phyloP scores from a whole-genome alignment of 2,329 filamentous ascomycete species.

The Sporothrix humicola region DNA sequence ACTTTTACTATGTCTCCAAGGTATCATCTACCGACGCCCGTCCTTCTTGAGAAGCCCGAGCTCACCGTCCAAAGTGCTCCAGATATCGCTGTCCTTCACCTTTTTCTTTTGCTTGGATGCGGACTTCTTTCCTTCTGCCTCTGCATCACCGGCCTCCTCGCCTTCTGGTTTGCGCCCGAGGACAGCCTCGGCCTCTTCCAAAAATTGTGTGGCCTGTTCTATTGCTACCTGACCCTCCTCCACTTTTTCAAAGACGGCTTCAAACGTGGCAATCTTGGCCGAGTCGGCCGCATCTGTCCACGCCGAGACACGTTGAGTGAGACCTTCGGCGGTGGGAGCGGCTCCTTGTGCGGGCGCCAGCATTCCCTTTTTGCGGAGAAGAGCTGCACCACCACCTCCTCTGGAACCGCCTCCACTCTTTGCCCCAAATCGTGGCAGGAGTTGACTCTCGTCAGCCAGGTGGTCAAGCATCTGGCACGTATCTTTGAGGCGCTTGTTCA shows the following conservation, averaged over 20 bases:
- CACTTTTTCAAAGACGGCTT: conserved; percentile 63
- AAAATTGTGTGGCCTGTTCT: conserved; percentile 56
- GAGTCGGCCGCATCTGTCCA: conserved; percentile 67
- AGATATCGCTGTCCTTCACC: conserved; percentile 50
- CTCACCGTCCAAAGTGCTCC: conserved; percentile 59
- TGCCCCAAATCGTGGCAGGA: conserved; percentile 60
- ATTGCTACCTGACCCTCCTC: conserved; percentile 64
- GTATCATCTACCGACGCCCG: neutral
- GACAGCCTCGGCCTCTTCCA: conserved; percentile 58
- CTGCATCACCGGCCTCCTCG: conserved; percentile 26
- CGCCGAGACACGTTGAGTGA: conserved; percentile 53
- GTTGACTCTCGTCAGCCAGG: conserved; percentile 66
- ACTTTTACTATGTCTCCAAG: neutral
- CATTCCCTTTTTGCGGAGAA: conserved; percentile 46
- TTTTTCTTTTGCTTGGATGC: conserved; percentile 37
- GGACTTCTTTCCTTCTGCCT: neutral
- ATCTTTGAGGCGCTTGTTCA: conserved; percentile 59
- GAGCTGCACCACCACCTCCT: neutral
- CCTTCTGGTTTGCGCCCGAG: conserved; percentile 44
- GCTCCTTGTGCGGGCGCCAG: conserved; percentile 47
- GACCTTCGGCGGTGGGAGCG: conserved; percentile 49
- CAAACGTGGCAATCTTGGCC: conserved; percentile 63
- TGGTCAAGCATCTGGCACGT: conserved; percentile 57
- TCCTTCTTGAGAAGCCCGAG: conserved; percentile 57
- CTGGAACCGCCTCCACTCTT: conserved; percentile 28